Evolutionary conservation across 345 rosid genomes (phyloP).

Genomic region (Corchorus capsularis): DNA sequence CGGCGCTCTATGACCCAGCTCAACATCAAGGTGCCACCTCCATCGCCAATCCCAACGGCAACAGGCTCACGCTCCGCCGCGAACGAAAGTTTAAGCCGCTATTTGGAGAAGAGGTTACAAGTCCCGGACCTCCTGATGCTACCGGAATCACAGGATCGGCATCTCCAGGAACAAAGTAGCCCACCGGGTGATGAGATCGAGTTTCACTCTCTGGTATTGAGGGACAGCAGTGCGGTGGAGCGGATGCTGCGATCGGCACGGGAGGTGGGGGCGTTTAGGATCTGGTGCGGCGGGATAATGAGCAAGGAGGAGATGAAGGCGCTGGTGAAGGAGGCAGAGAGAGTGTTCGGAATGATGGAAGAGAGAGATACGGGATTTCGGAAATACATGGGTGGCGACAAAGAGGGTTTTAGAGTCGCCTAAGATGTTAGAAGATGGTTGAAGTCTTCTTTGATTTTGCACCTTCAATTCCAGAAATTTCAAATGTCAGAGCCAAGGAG

Average conservation of each 20-base stretch:
- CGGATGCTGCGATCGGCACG: slow-evolving; percentile 51
- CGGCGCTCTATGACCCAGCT: slow-evolving; percentile 42
- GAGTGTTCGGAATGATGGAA: slow-evolving; percentile 50
- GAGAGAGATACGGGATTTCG: slow-evolving; percentile 46
- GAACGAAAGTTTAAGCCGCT: slow-evolving; percentile 41
- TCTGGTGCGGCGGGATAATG: slow-evolving; percentile 46
- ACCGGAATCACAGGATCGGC: slow-evolving; percentile 37
- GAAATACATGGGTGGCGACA: slow-evolving; percentile 32
- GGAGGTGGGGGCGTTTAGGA: slow-evolving; percentile 52
- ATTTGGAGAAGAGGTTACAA: slow-evolving; percentile 47
- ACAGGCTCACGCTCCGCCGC: slow-evolving; percentile 78
- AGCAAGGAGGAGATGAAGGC: slow-evolving; percentile 37
- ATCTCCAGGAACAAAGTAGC: slow-evolving; percentile 14
- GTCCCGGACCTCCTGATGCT: slow-evolving; percentile 56
- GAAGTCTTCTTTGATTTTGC: too few species aligned
- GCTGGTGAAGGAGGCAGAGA: slow-evolving; percentile 44
- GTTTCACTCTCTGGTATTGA: slow-evolving; percentile 33
- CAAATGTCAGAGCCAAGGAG: too few species aligned
- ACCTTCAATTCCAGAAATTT: too few species aligned
- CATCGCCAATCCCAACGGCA: slow-evolving; percentile 77
- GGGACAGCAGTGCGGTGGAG: slow-evolving; percentile 42
- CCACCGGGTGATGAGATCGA: slow-evolving; percentile 41
- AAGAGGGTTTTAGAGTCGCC: too few species aligned
- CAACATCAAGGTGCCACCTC: slow-evolving; percentile 53
- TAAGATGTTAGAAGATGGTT: too few species aligned